Base-by-base conservation (phyloP, 2,329 filamentous ascomycete genomes). In the Penicillium sp. region DNA sequence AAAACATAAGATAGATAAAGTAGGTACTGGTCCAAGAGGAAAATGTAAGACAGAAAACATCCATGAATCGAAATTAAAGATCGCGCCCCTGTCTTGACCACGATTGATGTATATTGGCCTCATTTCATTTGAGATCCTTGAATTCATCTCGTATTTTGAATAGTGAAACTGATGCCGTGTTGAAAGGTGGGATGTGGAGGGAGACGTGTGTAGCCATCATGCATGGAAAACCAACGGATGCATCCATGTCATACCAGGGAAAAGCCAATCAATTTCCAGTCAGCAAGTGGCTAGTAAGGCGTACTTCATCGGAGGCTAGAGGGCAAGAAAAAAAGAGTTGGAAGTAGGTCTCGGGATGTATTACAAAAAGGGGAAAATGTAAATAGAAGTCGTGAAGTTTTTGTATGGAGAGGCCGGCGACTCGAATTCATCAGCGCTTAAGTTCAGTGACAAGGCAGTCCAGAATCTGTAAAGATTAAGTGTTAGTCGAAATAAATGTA, bases 371-470 rank as follows among this genome's bases (percentile, higher is more conserved):
- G 21, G 51, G 35, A 55, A 61, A 51, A 45, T 49, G 55, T 57
- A 60, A 54, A 56, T 59, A 62, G 50, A 58, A 58, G 56, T 61
- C 52, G 35, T 61, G 26, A 60, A 37, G 50, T 33, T 45, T 52
- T 47, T 31, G 33, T 52, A 29, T 51, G 14, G 5, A 48, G 46
- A 50, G 46, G 39, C 29, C 29, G 24, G 53, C n/a, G 45, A 50
- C 43, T 57, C 33, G 47, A 49, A 24, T 52, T 70, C 56, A 72
- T 62, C 67, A 66, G 47, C 68, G 71, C 54, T 70, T 68, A 52
- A 75, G 70, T 60, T 77, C 74, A 43, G 63, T 68, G 49, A 64
- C 68, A 9, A 77, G 65, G 57, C 74, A 77, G 14, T 75, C 71
- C 53, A 75, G 62, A 31, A 74, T 67, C 74, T 76, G 59, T 24